phyloP scores from a whole-genome alignment of 2,329 filamentous ascomycete genomes.

The Sporothrix brasiliensis region DNA sequence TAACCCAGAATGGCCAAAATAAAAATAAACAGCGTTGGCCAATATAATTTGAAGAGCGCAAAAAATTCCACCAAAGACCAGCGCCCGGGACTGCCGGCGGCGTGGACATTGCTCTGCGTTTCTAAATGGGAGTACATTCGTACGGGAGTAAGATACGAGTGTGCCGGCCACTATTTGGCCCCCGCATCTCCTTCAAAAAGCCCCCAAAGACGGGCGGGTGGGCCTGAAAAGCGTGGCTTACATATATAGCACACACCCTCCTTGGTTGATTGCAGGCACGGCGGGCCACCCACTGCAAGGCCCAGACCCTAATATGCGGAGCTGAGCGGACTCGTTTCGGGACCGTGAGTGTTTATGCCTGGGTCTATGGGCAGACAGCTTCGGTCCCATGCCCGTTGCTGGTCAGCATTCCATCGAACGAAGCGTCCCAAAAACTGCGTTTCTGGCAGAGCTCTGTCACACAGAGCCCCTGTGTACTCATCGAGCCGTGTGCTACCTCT shows the following conservation, averaged over 20 bases:
- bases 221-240: slow-evolving; percentile 14
- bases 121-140: slow-evolving; percentile 12
- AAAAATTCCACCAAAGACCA: not conserved
- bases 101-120: not conserved
- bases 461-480: not conserved
- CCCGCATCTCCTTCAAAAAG: not conserved
- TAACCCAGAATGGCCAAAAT: not conserved
- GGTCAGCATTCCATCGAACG: slow-evolving; percentile 4
- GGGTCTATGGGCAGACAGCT: slow-evolving; percentile 1
- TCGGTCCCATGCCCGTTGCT: slow-evolving; percentile 16
- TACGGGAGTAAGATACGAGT: not conserved
- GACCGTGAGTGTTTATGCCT: slow-evolving; percentile 15
- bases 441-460: not conserved
- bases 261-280: slow-evolving; percentile 9
- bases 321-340: slow-evolving; percentile 22
- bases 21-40: not conserved
- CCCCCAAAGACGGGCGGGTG: slow-evolving; percentile 1
- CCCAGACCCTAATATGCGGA: slow-evolving; percentile 21
- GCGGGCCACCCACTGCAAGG: slow-evolving; percentile 10
- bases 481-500: not conserved
- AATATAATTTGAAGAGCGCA: not conserved
- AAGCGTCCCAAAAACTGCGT: not conserved
- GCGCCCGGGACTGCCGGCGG: slow-evolving; percentile 21
- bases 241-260: not conserved
- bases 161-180: slow-evolving; percentile 3